A percentile compares a stretch with the other conserved stretches of the same genome.
Evolutionary conservation across 805 yeast species (phyloP).

Genomic region (Schwanniomyces polymorphus): DNA sequence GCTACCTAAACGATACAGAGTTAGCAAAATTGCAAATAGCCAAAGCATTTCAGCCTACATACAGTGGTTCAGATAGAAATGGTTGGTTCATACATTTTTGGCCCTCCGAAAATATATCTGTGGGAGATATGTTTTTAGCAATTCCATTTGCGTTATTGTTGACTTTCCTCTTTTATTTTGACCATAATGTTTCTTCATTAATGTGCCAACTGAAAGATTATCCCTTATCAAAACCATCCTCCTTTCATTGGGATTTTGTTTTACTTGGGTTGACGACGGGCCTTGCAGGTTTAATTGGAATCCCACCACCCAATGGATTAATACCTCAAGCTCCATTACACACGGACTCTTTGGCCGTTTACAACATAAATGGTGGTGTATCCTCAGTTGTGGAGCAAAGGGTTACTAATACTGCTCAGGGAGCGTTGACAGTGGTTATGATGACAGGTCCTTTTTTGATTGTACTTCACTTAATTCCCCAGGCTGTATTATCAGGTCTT

Average conservation of each 20-base stretch:
- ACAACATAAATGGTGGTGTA: conserved; percentile 38
- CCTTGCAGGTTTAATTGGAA: conserved; percentile 79
- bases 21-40: conserved; percentile 70
- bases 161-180: conserved; percentile 86
- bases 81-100: conserved; percentile 84
- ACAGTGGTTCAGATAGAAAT: conserved; percentile 31
- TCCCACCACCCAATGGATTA: conserved; percentile 95
- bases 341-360: conserved; percentile 71
- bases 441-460: conserved; percentile 86
- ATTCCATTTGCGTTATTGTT: conserved; percentile 88
- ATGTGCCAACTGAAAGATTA: conserved; percentile 86
- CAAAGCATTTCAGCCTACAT: conserved; percentile 74
- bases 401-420: conserved; percentile 81
- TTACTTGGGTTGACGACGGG: conserved; percentile 86
- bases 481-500: conserved; percentile 87
- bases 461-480: conserved; percentile 84
- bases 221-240: conserved; percentile 80
- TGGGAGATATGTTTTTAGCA: conserved; percentile 81
- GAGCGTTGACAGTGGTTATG: conserved; percentile 76
- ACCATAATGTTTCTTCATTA: conserved; percentile 90
- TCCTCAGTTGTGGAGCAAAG: conserved; percentile 83
- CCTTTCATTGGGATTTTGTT: conserved; percentile 91
- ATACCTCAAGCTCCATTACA: conserved; percentile 98
- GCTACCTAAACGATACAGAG: conserved; percentile 55
- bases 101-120: conserved; percentile 55